Evolutionary conservation across 1,284 basidiomycete species (phyloP), one percentile per base, ranked within the genome.

Genomic region (Puccinia horiana): DNA sequence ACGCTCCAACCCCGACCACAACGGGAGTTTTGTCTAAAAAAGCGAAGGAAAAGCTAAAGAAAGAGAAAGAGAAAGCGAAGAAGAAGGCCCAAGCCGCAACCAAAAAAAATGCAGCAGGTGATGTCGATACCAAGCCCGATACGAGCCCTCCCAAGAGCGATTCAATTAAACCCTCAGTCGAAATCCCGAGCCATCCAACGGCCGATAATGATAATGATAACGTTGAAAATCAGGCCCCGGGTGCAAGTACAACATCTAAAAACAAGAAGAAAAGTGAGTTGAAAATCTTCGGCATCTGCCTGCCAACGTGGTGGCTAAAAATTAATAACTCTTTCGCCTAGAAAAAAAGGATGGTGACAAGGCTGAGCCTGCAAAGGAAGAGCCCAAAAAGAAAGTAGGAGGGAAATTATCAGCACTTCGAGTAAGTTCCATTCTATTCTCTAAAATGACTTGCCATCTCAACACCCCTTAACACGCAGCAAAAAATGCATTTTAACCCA

Each of bases 21-120:
- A 81, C 88, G 18, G 92, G 92, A 87, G 86, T 96, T 54, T 88
- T 95, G 37, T 91, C 91, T 18, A 96, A 96, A 88, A 95, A 95
- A 87, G 93, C 95, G 89, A 96, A 96, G 88, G 94, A 96, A 87
- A 92, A 92, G 86, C 88, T 95, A 83, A 96, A 96, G 91, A 96
- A 96, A 88, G 95, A 96, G 88, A 91, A 91, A 82, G 94, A 96
- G 88, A 96, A 96, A 92, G 94, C 93, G 0, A 96, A 95, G 90
- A 98, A 96, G 89, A 96, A 96, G 87, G 94, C 93, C 14, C 94
- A 95, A 87, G 92, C 92, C 23, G 93, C 92, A 52, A 92, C 92
- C 12, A 96, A 95, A 88, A 95, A 95, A 88, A 47, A 49, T 9
- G 29, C 37, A 49, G 61, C 80, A 20, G 74, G 77, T 37, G 84